Evolutionary conservation across 371 early-diverging fungal species (phyloP), one percentile per base, ranked within the genome.

Genomic region (Apophysomyces ossiformis): DNA sequence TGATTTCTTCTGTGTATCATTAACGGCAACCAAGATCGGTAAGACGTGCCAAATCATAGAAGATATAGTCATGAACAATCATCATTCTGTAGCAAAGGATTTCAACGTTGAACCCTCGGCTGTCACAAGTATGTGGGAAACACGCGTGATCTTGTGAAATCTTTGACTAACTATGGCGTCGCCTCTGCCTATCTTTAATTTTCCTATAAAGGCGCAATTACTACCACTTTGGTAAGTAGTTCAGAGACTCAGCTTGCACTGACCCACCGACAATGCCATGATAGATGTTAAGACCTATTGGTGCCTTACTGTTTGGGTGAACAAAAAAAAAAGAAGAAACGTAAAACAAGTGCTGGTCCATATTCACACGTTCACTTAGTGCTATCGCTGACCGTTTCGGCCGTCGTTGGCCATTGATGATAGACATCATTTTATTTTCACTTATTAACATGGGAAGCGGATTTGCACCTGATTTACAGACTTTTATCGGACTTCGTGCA

Each of bases 271-370:
- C 44, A 18, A 50, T 35, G 5, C 41, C 35, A 5, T 37, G 12
- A 8, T 68, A 76, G 76, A 74, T 87, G 81, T 66, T 90, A 12
- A 83, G 91, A 21, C 85, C 91, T 35, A 65, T 91, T 50, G 90
- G 91, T 39, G 91, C 90, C 7, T 68, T 88, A 21, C 66, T 88
- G 32, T 91, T 91, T 73, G 90, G 88, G 70, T 74, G 61, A 57
- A 1, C 15, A 9, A 18, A 50, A n/a, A 21, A 21, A 59, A 18
- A 38, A 9, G 12, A 26, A 26, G 32, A 2, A 26, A 26, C 13
- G 26, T 21, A 41, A 4, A 32, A 12, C 37, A 37, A 58, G 32
- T 36, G 5, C 41, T 21, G 11, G 0, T 21, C 21, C 54, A 21
- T 26, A 26, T 26, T 18, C 21, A 50, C 21, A 50, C 41, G 11